Base-by-base conservation (phyloP, 495 filamentous ascomycete species). In the Podospora didyma region DNA sequence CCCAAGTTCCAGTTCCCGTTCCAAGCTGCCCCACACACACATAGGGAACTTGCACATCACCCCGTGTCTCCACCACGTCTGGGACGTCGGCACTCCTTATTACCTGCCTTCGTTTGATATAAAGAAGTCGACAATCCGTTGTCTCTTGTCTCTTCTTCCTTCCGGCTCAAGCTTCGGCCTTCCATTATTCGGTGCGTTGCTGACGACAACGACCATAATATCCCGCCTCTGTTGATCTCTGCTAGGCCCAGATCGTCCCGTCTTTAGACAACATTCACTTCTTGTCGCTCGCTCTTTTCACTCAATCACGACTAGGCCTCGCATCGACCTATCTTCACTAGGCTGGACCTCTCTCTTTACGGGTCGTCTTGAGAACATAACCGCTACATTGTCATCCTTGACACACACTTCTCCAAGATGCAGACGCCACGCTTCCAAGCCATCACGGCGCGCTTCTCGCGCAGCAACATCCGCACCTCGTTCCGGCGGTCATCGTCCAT, bases 381-480 rank as follows among this genome's bases (percentile, higher is more conserved):
- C 44, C 46, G 48, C 21, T 10, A 54, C 22, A 39, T 34, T 12
- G 49, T 22, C 37, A 49, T 48, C 11, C 7, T 41, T 28, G 23
- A 53, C 19, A 6, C 21, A 7, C 53, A 11, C 19, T 48, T 42
- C 48, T 54, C 41, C 49, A 53, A 59, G 23, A 79, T 79, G 76
- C 72, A 74, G 52, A 57, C 66, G 17, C 67, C 75, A 19, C 77
- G 79, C 58, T 78, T 81, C 72, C 79, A 79, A 52, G 63, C 66
- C 46, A 71, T 82, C 66, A 72, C 76, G 46, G 65, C 77, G 35
- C 70, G 72, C 63, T 75, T 81, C 68, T 73, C 76, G 28, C 66
- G 69, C 9, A 64, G 59, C 62, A 73, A 63, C 58, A 61, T 80
- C 44, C 77, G 79, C 51, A 77, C 74, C 39, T 79, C 77, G 17